phyloP scores from a whole-genome alignment of 805 yeast species.

The Starmerella powellii region DNA sequence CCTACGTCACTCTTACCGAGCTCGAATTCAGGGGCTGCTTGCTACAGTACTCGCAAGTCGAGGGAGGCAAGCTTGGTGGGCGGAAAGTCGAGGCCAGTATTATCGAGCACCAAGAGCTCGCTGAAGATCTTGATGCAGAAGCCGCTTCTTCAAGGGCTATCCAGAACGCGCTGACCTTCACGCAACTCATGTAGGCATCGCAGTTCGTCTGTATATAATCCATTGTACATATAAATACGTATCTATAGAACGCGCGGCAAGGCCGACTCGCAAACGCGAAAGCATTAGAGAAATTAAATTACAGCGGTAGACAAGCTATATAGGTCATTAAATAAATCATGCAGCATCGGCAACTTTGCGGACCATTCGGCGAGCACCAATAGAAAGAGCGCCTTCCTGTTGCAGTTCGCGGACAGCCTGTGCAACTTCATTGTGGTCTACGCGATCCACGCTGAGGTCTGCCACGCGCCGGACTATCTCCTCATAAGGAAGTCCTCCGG shows the following conservation, averaged over 20 bases:
- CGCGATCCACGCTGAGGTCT: slow-evolving; percentile 19
- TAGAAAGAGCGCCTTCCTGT: slow-evolving; percentile 19
- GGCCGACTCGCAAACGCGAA: too few species aligned
- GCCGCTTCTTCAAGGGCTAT: slow-evolving; percentile 12
- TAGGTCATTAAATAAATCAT: background rate
- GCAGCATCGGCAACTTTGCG: slow-evolving; percentile 2
- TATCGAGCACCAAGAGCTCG: slow-evolving; percentile 28
- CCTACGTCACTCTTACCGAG: slow-evolving; percentile 38
- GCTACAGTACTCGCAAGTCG: slow-evolving; percentile 37
- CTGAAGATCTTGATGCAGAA: slow-evolving; percentile 4
- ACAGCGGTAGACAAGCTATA: background rate
- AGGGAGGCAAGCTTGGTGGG: slow-evolving; percentile 52
- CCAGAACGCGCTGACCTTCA: slow-evolving; percentile 17
- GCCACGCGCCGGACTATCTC: slow-evolving; percentile 18
- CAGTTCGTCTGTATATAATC: background rate
- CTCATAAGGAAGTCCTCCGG: slow-evolving; percentile 17
- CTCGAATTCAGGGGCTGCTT: slow-evolving; percentile 30
- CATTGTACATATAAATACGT: too few species aligned
- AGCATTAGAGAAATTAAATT: background rate
- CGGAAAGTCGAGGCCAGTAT: slow-evolving; percentile 39
- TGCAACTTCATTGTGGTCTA: slow-evolving; percentile 16
- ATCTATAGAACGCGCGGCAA: too few species aligned
- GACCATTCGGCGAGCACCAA: slow-evolving; percentile 17
- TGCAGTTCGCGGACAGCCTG: slow-evolving; percentile 17
- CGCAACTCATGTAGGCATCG: slow-evolving; percentile 5